These are phyloP conservation scores for Glebionis coronaria DNA, from an alignment of 129 eudicot species.

Conservation along the genomic window DNA sequence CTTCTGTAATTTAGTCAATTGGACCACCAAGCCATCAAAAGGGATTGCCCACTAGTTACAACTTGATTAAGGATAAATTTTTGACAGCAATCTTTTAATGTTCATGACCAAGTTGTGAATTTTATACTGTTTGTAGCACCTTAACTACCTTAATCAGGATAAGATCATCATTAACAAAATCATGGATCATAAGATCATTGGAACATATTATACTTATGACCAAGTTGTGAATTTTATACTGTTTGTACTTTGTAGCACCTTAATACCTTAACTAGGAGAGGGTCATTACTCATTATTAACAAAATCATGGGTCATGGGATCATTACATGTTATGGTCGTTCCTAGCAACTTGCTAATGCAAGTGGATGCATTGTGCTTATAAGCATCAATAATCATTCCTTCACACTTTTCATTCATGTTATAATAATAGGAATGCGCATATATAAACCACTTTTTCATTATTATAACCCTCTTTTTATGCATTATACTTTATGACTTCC, in stretches of 20 bases:
- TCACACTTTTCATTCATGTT: slow-evolving; percentile 26
- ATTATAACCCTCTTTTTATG: slow-evolving; percentile 22
- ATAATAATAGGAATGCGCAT: slow-evolving; percentile 11
- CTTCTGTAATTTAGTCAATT: background rate
- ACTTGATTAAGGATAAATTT: background rate
- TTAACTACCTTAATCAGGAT: background rate
- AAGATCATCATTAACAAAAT: slow-evolving; percentile 5
- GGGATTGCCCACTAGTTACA: background rate
- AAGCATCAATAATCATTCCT: slow-evolving; percentile 22
- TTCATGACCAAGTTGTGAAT: slow-evolving; percentile 1
- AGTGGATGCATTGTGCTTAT: slow-evolving; percentile 28
- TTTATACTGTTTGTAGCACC: slow-evolving; percentile 7
- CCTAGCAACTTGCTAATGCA: slow-evolving; percentile 26
- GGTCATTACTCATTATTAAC: slow-evolving; percentile 5
- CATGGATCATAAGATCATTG: slow-evolving; percentile 24
- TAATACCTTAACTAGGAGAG: slow-evolving; percentile 3
- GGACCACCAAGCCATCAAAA: background rate
- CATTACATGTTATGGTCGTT: slow-evolving; percentile 22
- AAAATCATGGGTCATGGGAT: slow-evolving; percentile 17
- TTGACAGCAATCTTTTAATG: background rate
- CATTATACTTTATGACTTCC: slow-evolving; percentile 1
- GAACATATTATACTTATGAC: slow-evolving; percentile 6
- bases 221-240: slow-evolving; percentile 1
- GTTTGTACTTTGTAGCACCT: slow-evolving; percentile 16
- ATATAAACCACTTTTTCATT: background rate